Percentiles rank a stretch among this genome's conserved stretches.
These are phyloP conservation scores for Papiliotrema nemorosa DNA, from an alignment of 1,284 basidiomycete species.

Conservation along the genomic window DNA sequence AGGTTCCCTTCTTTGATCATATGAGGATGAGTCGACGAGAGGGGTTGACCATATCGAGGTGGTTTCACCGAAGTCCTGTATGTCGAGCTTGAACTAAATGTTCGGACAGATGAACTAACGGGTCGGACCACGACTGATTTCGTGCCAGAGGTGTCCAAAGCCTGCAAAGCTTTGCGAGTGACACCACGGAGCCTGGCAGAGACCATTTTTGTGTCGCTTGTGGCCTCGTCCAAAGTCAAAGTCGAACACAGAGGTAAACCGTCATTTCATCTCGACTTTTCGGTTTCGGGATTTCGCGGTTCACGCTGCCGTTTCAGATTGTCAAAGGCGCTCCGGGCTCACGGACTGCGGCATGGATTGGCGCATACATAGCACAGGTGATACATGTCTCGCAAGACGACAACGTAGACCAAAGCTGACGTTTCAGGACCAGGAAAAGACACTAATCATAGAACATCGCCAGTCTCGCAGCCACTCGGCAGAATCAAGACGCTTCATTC, in stretches of 20 bases:
- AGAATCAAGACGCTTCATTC: not conserved
- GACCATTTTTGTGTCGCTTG: not conserved
- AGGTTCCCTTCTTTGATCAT: slow-evolving; percentile 67
- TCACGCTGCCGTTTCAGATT: too few relatives aligned
- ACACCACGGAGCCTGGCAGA: not conserved
- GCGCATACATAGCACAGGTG: too few relatives aligned
- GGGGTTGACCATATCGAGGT: slow-evolving; percentile 70
- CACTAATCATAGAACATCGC: too few relatives aligned
- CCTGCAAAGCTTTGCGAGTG: not conserved
- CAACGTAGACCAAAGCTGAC: too few relatives aligned
- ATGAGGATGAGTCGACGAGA: slow-evolving; percentile 72
- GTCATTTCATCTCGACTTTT: not conserved
- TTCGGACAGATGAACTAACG: not conserved
- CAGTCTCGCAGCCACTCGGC: too few relatives aligned
- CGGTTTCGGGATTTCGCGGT: too few relatives aligned
- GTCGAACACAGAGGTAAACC: too few relatives aligned
- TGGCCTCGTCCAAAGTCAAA: not conserved
- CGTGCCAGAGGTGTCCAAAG: not conserved
- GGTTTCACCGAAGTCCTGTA: slow-evolving; percentile 53
- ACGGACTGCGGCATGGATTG: too few relatives aligned
- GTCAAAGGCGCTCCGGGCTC: too few relatives aligned
- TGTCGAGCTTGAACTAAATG: not conserved
- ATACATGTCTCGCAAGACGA: too few relatives aligned
- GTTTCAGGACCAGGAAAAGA: too few relatives aligned
- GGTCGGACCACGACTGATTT: not conserved